Evolutionary conservation across 1,139 yeast genomes (phyloP).

Genomic region (Blastobotrys capitulatus): DNA sequence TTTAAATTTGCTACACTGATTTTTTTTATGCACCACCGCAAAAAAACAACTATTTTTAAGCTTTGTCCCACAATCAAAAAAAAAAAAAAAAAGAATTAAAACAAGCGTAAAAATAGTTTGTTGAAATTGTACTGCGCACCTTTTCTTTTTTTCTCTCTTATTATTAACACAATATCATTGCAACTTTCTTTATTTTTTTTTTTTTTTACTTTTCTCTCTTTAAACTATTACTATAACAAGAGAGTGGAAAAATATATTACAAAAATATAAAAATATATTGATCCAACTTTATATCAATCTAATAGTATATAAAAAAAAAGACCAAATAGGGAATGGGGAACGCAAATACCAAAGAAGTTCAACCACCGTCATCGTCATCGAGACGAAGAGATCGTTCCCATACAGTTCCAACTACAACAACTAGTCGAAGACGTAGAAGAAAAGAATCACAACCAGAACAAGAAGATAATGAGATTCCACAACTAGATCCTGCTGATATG

Average conservation of each 20-base stretch:
- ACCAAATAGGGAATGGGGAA: slow-evolving; percentile 12
- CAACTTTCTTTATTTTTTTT: not conserved
- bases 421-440: slow-evolving; percentile 1
- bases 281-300: not conserved
- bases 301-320: not conserved
- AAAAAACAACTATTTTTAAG: not conserved
- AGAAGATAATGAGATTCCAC: not conserved
- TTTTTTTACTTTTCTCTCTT: not conserved
- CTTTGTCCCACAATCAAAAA: not conserved
- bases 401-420: slow-evolving; percentile 1
- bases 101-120: too few species aligned
- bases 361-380: slow-evolving; percentile 1
- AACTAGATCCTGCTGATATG: slow-evolving; percentile 36
- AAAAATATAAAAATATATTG: not conserved
- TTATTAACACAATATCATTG: too few species aligned
- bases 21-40: too few species aligned
- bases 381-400: slow-evolving; percentile 5
- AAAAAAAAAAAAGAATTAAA: not conserved
- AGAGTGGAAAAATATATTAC: not conserved
- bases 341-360: slow-evolving; percentile 14
- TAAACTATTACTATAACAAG: not conserved
- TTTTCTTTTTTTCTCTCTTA: too few species aligned
- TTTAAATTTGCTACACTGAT: too few species aligned
- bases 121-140: too few species aligned
- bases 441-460: not conserved